Conservation (phyloP, 345 rosid genomes). For the Hibiscus syriacus region DNA sequence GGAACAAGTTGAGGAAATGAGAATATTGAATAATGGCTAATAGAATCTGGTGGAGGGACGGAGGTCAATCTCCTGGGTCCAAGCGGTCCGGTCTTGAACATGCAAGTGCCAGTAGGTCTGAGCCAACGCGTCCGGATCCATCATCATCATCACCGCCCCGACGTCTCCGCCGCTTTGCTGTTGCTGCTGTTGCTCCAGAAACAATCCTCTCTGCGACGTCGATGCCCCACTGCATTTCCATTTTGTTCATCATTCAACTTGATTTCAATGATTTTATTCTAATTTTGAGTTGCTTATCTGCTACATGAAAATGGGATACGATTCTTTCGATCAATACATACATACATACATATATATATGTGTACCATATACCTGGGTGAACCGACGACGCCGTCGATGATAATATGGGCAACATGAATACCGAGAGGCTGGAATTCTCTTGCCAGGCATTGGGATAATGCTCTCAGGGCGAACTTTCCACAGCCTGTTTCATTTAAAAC, state of each 20-base stretch:
- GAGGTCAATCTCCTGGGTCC: conserved; percentile 95
- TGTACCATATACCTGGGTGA: conserved; percentile 72
- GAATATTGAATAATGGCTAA: background rate
- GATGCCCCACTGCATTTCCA: conserved; percentile 41
- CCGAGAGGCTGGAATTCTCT: conserved; percentile 74
- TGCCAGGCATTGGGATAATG: conserved; percentile 74
- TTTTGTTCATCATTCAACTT: background rate
- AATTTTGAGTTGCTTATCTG: background rate
- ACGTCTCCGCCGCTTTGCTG: conserved; percentile 19
- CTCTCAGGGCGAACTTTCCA: conserved; percentile 87
- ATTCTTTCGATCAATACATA: background rate
- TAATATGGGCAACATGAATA: conserved; percentile 79
- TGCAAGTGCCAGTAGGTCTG: conserved; percentile 93
- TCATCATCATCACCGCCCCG: conserved; percentile 23
- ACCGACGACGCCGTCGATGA: conserved; percentile 79
- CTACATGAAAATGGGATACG: background rate
- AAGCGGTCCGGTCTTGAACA: conserved; percentile 71
- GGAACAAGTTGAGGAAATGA: background rate
- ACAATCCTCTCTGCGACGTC: conserved; percentile 30
- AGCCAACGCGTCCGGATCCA: conserved; percentile 90
- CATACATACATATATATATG: no score
- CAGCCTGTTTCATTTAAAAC: conserved; percentile 42
- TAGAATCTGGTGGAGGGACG: conserved; percentile 50
- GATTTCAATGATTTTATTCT: no score
- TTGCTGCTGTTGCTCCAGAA: conserved; percentile 29